Evolutionary conservation across 371 early-diverging fungal genomes (phyloP).

Genomic region (Zychaea mexicana): DNA sequence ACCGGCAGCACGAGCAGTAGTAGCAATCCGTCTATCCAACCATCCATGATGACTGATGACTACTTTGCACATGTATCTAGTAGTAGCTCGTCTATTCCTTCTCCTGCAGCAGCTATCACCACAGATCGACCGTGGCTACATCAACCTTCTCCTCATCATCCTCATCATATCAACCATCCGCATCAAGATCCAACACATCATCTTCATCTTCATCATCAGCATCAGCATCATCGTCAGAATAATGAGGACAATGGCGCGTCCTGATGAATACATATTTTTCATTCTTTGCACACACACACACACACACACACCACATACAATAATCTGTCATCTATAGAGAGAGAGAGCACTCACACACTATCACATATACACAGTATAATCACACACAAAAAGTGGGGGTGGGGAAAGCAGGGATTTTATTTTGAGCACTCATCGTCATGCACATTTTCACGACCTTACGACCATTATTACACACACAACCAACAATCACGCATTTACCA

Average conservation of each 20-base stretch:
- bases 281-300: not conserved
- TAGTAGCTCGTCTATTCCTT: not conserved
- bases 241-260: not conserved
- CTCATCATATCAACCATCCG: conserved; percentile 1
- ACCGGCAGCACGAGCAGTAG: not conserved
- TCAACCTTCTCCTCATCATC: not conserved
- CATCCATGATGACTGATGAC: not conserved
- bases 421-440: not conserved
- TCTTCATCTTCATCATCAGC: not conserved
- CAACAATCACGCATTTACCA: not conserved
- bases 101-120: not conserved
- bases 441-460: conserved; percentile 4
- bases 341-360: not conserved
- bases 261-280: not conserved
- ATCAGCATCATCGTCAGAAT: not conserved
- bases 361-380: not conserved
- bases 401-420: not conserved
- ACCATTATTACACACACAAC: not conserved
- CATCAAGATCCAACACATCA: not conserved
- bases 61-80: not conserved
- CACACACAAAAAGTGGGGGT: not conserved
- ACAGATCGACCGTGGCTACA: not conserved
- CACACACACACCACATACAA: not conserved
- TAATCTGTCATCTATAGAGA: not conserved
- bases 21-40: not conserved